These are phyloP conservation scores for Hymenoscyphus scutula DNA, from an alignment of 2,329 filamentous ascomycete genomes.

Conservation along the genomic window DNA sequence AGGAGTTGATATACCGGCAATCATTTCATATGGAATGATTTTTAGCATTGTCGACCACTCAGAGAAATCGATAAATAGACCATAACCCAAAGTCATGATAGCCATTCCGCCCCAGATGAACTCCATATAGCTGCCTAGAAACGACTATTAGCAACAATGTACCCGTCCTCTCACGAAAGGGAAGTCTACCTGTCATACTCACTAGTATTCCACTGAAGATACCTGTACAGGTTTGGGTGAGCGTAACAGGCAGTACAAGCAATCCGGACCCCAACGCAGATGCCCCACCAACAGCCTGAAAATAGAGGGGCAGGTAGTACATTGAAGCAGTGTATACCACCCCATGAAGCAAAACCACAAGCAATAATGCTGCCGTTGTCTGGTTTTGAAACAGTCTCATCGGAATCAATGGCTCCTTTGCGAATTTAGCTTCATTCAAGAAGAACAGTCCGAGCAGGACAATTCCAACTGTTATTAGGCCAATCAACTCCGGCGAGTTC, in stretches of 20 bases:
- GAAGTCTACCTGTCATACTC: neutral
- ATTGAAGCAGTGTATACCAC: slow-evolving; percentile 38
- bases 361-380: slow-evolving; percentile 65
- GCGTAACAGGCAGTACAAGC: slow-evolving; percentile 66
- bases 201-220: slow-evolving; percentile 51
- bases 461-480: slow-evolving; percentile 71
- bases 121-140: slow-evolving; percentile 47
- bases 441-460: slow-evolving; percentile 58
- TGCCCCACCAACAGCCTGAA: slow-evolving; percentile 70
- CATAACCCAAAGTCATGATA: slow-evolving; percentile 46
- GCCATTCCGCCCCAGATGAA: slow-evolving; percentile 45
- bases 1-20: slow-evolving; percentile 45
- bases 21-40: slow-evolving; percentile 48
- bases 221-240: slow-evolving; percentile 46
- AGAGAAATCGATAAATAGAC: slow-evolving; percentile 45
- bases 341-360: slow-evolving; percentile 69
- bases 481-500: slow-evolving; percentile 71
- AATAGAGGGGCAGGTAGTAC: slow-evolving; percentile 59
- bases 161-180: neutral
- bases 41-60: slow-evolving; percentile 38
- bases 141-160: slow-evolving; percentile 40
- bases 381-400: slow-evolving; percentile 64
- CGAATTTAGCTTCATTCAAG: slow-evolving; percentile 66
- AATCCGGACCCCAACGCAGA: slow-evolving; percentile 70
- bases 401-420: slow-evolving; percentile 75